A percentile compares a stretch with the other conserved stretches of the same genome.
These are phyloP conservation scores for Neoconidiobolus thromboides DNA, from an alignment of 371 early-diverging fungal species.

Conservation along the genomic window DNA sequence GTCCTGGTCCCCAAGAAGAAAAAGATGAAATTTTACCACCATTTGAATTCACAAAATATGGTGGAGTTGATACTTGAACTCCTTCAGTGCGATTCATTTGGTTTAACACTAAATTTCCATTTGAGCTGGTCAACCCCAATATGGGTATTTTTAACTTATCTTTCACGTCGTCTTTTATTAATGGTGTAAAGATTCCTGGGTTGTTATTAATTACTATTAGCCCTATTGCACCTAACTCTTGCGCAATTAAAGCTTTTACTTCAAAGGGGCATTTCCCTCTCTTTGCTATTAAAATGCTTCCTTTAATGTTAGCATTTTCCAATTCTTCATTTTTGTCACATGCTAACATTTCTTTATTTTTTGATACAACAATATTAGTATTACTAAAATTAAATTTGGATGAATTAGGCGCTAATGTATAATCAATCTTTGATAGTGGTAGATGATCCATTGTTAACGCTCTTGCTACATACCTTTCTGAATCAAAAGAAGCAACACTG, in stretches of 20 bases:
- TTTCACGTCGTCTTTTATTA: slow-evolving; percentile 5
- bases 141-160: slow-evolving; percentile 12
- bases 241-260: slow-evolving; percentile 26
- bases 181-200: slow-evolving; percentile 16
- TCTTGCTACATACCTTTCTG: slow-evolving; percentile 14
- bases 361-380: not conserved
- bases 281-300: slow-evolving; percentile 28
- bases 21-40: slow-evolving; percentile 28
- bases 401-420: slow-evolving; percentile 1
- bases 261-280: slow-evolving; percentile 35
- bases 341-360: slow-evolving; percentile 16
- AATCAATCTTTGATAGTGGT: slow-evolving; percentile 6
- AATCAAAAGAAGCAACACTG: slow-evolving; percentile 59
- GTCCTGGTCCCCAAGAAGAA: slow-evolving; percentile 47
- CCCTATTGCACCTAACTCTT: slow-evolving; percentile 37
- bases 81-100: not conserved
- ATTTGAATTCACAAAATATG: slow-evolving; percentile 12
- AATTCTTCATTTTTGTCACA: slow-evolving; percentile 16
- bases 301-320: slow-evolving; percentile 13
- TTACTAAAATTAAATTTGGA: not conserved
- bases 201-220: slow-evolving; percentile 26
- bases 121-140: slow-evolving; percentile 10
- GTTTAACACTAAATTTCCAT: not conserved
- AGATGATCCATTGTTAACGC: slow-evolving; percentile 8
- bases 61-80: not conserved